Evolutionary conservation across 2,329 filamentous ascomycete genomes (phyloP).

Genomic region (Trichoderma sp.): DNA sequence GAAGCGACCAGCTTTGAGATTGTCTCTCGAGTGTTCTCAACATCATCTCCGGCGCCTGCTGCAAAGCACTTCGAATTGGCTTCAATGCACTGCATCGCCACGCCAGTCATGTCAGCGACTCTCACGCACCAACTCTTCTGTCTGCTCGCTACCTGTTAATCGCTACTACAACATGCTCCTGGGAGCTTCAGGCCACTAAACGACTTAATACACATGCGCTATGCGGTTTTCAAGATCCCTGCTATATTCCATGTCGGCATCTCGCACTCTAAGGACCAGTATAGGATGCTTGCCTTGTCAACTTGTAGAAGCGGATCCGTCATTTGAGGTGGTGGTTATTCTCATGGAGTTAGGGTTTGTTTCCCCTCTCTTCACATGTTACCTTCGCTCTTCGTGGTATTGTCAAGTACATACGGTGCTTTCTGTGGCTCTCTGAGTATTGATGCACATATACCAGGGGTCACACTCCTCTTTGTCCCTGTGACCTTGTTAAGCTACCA

Average conservation of each 20-base stretch:
- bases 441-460: not conserved
- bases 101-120: not conserved
- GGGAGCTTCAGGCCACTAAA: not conserved
- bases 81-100: not conserved
- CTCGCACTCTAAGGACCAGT: conserved; percentile 31
- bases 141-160: not conserved
- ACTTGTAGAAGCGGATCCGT: conserved; percentile 38
- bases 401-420: not conserved
- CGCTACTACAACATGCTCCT: not conserved
- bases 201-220: not conserved
- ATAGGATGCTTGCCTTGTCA: conserved; percentile 36
- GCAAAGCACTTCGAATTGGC: not conserved
- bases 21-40: not conserved
- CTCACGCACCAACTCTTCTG: not conserved
- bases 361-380: not conserved
- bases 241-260: conserved; percentile 32
- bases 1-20: not conserved
- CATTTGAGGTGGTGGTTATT: conserved; percentile 40
- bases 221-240: conserved; percentile 26
- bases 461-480: not conserved
- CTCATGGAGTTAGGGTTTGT: conserved; percentile 11
- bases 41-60: not conserved
- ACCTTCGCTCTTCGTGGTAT: not conserved
- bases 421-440: not conserved
- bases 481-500: not conserved